Percentiles rank a stretch among this genome's conserved stretches.
Evolutionary conservation across 768 basidiomycete genomes (phyloP).

Genomic region (Amanita thiersii): DNA sequence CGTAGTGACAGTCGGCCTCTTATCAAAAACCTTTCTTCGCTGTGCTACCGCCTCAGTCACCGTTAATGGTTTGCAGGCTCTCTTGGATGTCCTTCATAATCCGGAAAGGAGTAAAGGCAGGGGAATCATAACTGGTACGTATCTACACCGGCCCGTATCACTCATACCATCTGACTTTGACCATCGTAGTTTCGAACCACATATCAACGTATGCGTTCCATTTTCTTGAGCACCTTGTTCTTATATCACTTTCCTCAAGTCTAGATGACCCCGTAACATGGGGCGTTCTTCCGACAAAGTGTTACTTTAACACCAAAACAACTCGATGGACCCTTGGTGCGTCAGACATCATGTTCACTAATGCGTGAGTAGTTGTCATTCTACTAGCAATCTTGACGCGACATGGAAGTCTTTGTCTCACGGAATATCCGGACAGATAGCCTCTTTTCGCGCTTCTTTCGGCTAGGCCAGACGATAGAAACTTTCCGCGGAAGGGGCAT

Average conservation of each 20-base stretch:
- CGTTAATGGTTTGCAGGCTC: constrained; percentile 60
- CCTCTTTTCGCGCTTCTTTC: constrained; percentile 78
- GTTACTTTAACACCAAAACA: constrained; percentile 48
- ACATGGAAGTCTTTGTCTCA: constrained; percentile 7
- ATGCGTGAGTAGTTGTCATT: constrained; percentile 47
- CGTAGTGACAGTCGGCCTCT: constrained; percentile 60
- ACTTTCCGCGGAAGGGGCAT: constrained; percentile 88
- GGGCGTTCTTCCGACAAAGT: constrained; percentile 69
- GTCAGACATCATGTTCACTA: constrained; percentile 92
- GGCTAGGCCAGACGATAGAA: constrained; percentile 84
- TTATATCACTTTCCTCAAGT: constrained; percentile 27
- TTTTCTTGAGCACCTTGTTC: constrained; percentile 6
- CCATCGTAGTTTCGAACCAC: constrained; percentile 75
- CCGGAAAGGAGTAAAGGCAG: constrained; percentile 38
- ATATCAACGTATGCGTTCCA: constrained; percentile 69
- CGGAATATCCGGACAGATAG: constrained; percentile 39
- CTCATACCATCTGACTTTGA: constrained; percentile 7
- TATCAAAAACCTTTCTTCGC: constrained; percentile 72
- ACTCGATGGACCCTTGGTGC: constrained; percentile 92
- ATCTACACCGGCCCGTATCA: constrained; percentile 1
- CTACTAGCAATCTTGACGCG: constrained; percentile 9
- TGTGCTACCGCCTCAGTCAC: constrained; percentile 58
- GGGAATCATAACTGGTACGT: constrained; percentile 69
- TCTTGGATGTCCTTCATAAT: constrained; percentile 53
- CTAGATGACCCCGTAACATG: constrained; percentile 83